These are phyloP conservation scores for Diaporthe amygdali DNA, from an alignment of 2,329 filamentous ascomycete genomes.

Conservation along the genomic window DNA sequence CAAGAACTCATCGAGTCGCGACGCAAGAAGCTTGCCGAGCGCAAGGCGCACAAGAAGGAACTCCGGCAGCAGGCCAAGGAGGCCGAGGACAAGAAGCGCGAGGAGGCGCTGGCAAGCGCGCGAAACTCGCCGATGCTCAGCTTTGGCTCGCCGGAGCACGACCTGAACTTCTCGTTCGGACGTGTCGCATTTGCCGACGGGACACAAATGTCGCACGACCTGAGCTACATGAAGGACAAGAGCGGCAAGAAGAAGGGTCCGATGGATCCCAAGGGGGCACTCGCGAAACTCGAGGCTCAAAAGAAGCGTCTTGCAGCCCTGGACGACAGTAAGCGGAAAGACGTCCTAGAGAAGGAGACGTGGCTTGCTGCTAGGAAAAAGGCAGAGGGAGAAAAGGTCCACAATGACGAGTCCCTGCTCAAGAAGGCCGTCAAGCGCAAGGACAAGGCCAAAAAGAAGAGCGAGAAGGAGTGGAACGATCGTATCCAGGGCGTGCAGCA, in stretches of 20 bases:
- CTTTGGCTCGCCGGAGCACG: conserved; percentile 47
- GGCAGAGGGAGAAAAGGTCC: conserved; percentile 87
- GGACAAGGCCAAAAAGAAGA: conserved; percentile 88
- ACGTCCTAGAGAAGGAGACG: conserved; percentile 90
- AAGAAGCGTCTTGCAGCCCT: conserved; percentile 78
- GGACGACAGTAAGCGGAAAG: conserved; percentile 79
- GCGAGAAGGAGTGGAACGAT: conserved; percentile 85
- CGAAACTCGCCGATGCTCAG: conserved; percentile 65
- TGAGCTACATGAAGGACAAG: conserved; percentile 60
- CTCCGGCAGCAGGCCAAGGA: conserved; percentile 77
- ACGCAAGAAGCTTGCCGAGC: conserved; percentile 83
- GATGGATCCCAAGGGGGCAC: conserved; percentile 82
- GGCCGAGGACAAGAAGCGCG: conserved; percentile 74
- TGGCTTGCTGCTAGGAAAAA: conserved; percentile 92
- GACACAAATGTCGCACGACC: conserved; percentile 75
- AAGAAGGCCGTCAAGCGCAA: conserved; percentile 97
- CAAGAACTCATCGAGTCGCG: conserved; percentile 92
- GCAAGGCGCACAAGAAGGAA: conserved; percentile 89
- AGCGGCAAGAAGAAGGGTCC: conserved; percentile 76
- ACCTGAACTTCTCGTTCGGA: conserved; percentile 84
- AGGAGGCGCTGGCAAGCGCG: conserved; percentile 64
- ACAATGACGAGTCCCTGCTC: conserved; percentile 82
- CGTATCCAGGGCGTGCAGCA: conserved; percentile 74
- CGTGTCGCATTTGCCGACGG: conserved; percentile 91
- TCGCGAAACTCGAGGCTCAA: conserved; percentile 87